Base-by-base conservation (phyloP, 1,284 basidiomycete genomes). In the Cutaneotrichosporon spelunceum region DNA sequence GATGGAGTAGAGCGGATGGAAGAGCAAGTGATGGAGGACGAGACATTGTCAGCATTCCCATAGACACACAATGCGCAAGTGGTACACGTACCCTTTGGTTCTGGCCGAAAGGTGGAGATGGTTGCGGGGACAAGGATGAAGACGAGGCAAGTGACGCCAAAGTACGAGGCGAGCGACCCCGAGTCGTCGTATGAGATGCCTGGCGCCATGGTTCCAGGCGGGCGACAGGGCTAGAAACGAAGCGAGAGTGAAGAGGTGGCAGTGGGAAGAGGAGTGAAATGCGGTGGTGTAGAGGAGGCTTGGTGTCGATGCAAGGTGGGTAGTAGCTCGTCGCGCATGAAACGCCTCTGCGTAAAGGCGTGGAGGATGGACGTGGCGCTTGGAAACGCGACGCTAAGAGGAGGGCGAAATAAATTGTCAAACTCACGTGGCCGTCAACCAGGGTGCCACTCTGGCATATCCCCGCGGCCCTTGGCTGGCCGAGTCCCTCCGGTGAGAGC, bases 131-230 rank as follows among this genome's bases (percentile, higher is more conserved):
- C 77, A 61, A 95, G 85, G 59, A 91, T 74, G 67, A 94, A 83
- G 57, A 86, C 86, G 67, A 95, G 86, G 75, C 93, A 88, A 9
- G 91, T 91, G 61, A 94, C 85, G 64, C 91, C 80, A 79, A 94
- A 94, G 81, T 92, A 94, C 33, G 88, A 85, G 70, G 91, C 91
- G 85, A 94, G 88, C 68, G 87, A 87, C 67, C 92, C 91, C 56
- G 85, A 85, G 80, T 93, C 91, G 80, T 94, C 92, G 79, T 94
- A 94, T 78, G 75, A 73, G 44, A 79, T 78, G 36, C 77, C 78
- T 11, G 76, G 73, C 19, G 71, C 71, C 72, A 73, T 75, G 57
- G 44, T 68, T 53, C 49, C 27, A 56, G 53, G 21, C 19, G 21
- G 21, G 21, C n/a, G 50, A 47, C n/a, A 24, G 58, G 21, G 23